Evolutionary conservation across 495 filamentous ascomycete species (phyloP), one percentile per base, ranked within the genome.

Genomic region (Daldinia caldariorum): DNA sequence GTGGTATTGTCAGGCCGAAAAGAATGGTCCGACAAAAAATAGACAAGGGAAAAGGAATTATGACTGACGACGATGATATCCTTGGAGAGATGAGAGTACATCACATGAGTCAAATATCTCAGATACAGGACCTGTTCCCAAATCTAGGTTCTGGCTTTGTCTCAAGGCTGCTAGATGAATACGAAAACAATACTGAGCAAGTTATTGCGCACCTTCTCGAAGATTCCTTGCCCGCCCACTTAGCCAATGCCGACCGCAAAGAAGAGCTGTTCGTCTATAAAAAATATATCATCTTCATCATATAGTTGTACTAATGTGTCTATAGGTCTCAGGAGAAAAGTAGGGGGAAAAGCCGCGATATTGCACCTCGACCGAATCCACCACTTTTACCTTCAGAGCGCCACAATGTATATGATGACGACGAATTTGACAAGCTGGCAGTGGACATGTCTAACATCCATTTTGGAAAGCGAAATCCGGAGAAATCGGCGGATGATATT

Each of bases 51-150:
- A 95, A 95, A 79, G 83, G 78, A 6, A 77, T 81, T 58, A 83
- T 81, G 55, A 75, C 74, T 7, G 76, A 80, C 43, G 84, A 84
- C 39, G 79, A 80, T 59, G 80, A 78, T 38, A 74, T 72, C 26
- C 77, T 62, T 65, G 83, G 83, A 9, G 84, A 90, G 16, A 80
- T 94, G 12, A 92, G 93, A 74, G 80, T 92, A 47, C 92, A 97
- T 80, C 89, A 86, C 31, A 89, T 94, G 87, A 93, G 88, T 72
- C 86, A 94, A 31, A 87, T 97, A 54, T 90, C 89, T 6, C 92
- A 94, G 79, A 83, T 99, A 39, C 93, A 97, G 74, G 95, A 99
- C 72, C 83, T 99, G 26, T 97, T 99, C 78, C 93, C 95, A 0
- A 88, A 94, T 63, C 84, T 99, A 7, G 95, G 94, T 3, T 88